Evolutionary conservation across 768 basidiomycete genomes (phyloP).

Genomic region (Podaxis sp.): DNA sequence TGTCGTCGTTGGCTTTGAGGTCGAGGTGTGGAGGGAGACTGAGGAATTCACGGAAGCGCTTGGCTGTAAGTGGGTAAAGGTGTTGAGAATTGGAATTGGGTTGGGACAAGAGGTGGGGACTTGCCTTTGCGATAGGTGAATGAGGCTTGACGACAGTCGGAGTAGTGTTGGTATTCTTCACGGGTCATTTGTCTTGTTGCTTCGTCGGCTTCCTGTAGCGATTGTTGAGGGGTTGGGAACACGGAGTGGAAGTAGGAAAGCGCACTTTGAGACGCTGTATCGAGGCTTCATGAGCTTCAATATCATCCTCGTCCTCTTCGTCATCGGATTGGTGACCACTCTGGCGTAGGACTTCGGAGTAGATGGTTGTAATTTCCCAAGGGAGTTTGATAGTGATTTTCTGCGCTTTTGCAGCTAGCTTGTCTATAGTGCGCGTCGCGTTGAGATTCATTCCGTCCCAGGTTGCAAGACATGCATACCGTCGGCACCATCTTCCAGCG

Average conservation of each 20-base stretch:
- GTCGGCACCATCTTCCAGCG: constrained; percentile 79
- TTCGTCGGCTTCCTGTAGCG: constrained; percentile 82
- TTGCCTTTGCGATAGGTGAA: constrained; percentile 96
- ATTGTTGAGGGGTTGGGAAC: not conserved
- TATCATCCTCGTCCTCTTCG: constrained; percentile 94
- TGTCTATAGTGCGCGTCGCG: constrained; percentile 44
- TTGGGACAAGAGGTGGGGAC: not conserved
- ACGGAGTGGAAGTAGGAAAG: not conserved
- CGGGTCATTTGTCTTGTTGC: constrained; percentile 94
- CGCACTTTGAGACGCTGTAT: constrained; percentile 77
- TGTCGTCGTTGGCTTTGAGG: constrained; percentile 89
- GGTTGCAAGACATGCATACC: constrained; percentile 41
- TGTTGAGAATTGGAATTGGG: not conserved
- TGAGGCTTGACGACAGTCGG: constrained; percentile 93
- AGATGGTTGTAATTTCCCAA: constrained; percentile 93
- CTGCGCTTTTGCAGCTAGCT: constrained; percentile 78
- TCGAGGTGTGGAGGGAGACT: constrained; percentile 86
- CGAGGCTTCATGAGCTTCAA: constrained; percentile 95
- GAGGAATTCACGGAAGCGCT: constrained; percentile 93
- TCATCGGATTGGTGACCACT: constrained; percentile 85
- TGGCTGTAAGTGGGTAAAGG: constrained; percentile 46
- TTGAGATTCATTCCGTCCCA: not conserved
- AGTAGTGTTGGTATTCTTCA: constrained; percentile 96
- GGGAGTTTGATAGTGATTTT: constrained; percentile 94
- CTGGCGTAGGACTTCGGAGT: constrained; percentile 78